phyloP scores from a whole-genome alignment of 164 flowering plant species.

The Aristolochia fimbriata region DNA sequence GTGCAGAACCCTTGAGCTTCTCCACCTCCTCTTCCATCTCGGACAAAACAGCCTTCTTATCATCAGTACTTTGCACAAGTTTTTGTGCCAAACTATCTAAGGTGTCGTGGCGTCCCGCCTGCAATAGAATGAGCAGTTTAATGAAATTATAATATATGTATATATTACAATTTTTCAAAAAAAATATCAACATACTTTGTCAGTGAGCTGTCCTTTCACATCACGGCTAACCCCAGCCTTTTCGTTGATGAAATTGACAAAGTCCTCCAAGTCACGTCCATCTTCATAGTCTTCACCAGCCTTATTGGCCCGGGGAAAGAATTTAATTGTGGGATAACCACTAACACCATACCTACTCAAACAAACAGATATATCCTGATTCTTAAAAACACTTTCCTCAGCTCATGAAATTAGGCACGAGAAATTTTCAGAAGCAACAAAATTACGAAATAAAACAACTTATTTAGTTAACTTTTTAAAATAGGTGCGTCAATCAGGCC shows the following conservation, averaged over 20 bases:
- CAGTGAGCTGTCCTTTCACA: slow-evolving; percentile 77
- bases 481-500: no score
- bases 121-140: background rate
- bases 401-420: no score
- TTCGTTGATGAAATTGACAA: slow-evolving; percentile 80
- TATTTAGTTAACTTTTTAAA: no score
- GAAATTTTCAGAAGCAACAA: no score
- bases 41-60: slow-evolving; percentile 52
- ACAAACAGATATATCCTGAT: background rate
- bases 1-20: slow-evolving; percentile 62
- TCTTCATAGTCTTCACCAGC: slow-evolving; percentile 94
- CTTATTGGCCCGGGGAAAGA: slow-evolving; percentile 88
- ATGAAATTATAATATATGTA: no score
- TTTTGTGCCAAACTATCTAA: slow-evolving; percentile 76
- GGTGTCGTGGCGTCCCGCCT: slow-evolving; percentile 71
- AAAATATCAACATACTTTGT: slow-evolving; percentile 34
- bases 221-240: slow-evolving; percentile 85
- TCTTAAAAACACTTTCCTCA: background rate
- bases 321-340: slow-evolving; percentile 91
- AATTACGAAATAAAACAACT: no score
- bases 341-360: slow-evolving; percentile 76
- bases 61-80: slow-evolving; percentile 50
- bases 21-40: slow-evolving; percentile 65
- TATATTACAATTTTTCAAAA: background rate
- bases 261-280: slow-evolving; percentile 82